Conservation (phyloP, 2,329 filamentous ascomycete species). For the Cladophialophora psammophila region DNA sequence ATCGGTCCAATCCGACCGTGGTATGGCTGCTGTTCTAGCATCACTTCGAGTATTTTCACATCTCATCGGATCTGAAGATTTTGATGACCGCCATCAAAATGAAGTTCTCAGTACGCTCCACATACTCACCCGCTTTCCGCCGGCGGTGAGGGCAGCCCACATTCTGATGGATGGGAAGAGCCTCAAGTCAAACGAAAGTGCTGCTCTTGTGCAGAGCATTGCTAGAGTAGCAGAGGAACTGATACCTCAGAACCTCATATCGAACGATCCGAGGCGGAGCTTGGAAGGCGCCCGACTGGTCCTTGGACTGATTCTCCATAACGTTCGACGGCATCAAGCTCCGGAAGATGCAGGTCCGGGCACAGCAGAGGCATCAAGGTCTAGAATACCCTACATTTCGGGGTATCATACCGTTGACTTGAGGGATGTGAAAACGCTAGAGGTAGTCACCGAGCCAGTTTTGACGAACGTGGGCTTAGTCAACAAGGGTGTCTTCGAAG, state of each 20-base stretch:
- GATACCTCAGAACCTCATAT: slow-evolving; percentile 43
- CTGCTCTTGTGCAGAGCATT: slow-evolving; percentile 45
- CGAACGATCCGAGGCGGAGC: slow-evolving; percentile 40
- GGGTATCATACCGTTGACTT: slow-evolving; percentile 43
- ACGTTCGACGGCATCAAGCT: neutral
- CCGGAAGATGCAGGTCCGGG: neutral
- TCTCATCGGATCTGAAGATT: slow-evolving; percentile 31
- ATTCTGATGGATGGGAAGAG: slow-evolving; percentile 47
- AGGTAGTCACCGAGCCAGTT: slow-evolving; percentile 42
- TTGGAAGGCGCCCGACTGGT: slow-evolving; percentile 48
- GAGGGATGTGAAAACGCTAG: slow-evolving; percentile 43
- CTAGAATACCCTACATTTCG: slow-evolving; percentile 36
- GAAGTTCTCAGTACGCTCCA: slow-evolving; percentile 45
- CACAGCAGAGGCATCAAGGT: neutral
- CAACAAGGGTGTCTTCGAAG: slow-evolving; percentile 43
- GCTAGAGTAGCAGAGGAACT: slow-evolving; percentile 43
- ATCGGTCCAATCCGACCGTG: slow-evolving; percentile 41
- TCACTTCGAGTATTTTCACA: slow-evolving; percentile 45
- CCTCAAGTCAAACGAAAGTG: slow-evolving; percentile 42
- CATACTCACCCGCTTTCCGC: slow-evolving; percentile 45
- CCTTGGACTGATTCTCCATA: slow-evolving; percentile 47
- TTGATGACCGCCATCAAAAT: slow-evolving; percentile 42
- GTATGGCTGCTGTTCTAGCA: slow-evolving; percentile 47
- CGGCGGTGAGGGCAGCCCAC: slow-evolving; percentile 45
- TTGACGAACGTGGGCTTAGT: slow-evolving; percentile 43